Conservation (phyloP, 2,329 filamentous ascomycete species). For the Scedosporium aurantiacum region DNA sequence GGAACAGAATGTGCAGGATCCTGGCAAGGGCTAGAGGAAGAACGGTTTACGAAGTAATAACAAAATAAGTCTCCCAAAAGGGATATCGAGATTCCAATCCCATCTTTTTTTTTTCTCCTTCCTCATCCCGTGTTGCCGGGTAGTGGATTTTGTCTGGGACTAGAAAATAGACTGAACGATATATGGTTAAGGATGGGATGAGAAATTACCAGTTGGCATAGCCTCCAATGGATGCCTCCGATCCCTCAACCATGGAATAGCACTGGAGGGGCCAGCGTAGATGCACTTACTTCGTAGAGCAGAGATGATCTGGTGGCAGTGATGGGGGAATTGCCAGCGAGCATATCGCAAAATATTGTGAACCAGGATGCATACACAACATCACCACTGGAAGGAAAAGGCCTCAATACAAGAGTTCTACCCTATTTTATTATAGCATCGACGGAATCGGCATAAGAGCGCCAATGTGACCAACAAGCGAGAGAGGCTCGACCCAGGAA, state of each 20-base stretch:
- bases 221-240: not conserved
- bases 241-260: not conserved
- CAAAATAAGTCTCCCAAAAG: not conserved
- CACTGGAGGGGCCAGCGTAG: not conserved
- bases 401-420: too few species aligned
- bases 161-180: not conserved
- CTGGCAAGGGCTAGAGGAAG: not conserved
- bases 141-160: too few species aligned
- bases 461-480: not conserved
- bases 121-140: too few species aligned
- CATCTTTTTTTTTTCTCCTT: too few species aligned
- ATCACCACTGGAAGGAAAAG: too few species aligned
- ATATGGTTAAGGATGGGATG: not conserved
- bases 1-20: not conserved
- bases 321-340: too few species aligned
- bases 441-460: not conserved
- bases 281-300: not conserved
- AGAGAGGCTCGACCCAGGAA: not conserved
- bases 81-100: not conserved
- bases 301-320: not conserved
- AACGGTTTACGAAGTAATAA: not conserved
- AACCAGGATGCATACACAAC: too few species aligned
- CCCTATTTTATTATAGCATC: not conserved
- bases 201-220: not conserved
- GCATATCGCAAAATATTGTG: too few species aligned